A percentile compares a stretch with the other conserved stretches of the same genome.
Evolutionary conservation across 2,329 filamentous ascomycete species (phyloP).

Genomic region (Aspergillus flavus): DNA sequence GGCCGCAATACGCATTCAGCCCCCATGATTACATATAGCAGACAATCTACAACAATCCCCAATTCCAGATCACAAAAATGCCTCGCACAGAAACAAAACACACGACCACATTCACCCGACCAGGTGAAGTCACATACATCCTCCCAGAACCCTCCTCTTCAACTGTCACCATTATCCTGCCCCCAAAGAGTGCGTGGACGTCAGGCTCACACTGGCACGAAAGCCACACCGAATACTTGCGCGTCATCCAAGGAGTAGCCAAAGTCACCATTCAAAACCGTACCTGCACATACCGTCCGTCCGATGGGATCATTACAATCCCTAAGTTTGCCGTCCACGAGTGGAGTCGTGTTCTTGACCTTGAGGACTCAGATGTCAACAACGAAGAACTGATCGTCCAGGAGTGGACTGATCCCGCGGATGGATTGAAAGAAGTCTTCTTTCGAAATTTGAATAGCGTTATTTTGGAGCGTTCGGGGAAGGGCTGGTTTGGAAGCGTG

Average conservation of each 20-base stretch:
- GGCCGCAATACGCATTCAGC: background rate
- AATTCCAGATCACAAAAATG: background rate
- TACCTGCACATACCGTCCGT: background rate
- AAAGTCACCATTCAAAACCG: background rate
- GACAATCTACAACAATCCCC: background rate
- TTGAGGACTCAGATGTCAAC: background rate
- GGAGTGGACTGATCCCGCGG: background rate
- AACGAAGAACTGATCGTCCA: background rate
- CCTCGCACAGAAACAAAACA: background rate
- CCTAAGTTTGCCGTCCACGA: background rate
- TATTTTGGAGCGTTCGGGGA: background rate
- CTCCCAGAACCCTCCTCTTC: background rate
- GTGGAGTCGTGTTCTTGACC: background rate
- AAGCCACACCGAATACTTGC: background rate
- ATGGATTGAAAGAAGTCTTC: background rate
- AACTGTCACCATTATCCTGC: background rate
- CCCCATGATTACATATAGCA: background rate
- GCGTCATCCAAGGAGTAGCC: background rate
- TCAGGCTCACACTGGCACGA: background rate
- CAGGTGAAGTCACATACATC: background rate
- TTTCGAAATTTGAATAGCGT: background rate
- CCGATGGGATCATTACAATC: background rate
- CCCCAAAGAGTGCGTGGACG: background rate
- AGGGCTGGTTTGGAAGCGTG: background rate
- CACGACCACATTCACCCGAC: background rate